Evolutionary conservation across 257 asterid genomes (phyloP).

Genomic region (Nicotiana benthamiana): DNA sequence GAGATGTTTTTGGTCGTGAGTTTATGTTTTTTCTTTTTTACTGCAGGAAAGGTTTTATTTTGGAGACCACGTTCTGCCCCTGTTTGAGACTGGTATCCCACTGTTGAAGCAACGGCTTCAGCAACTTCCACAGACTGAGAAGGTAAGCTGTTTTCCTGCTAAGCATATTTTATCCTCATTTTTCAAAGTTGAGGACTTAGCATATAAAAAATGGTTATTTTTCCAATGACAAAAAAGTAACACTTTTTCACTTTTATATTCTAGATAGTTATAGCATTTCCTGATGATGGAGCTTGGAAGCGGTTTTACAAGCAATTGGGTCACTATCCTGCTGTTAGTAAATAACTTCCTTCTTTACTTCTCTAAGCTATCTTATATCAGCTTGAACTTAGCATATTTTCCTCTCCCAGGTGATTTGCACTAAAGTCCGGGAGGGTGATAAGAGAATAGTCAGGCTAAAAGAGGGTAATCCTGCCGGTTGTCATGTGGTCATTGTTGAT

Average conservation of each 20-base stretch:
- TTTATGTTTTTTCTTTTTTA: neutral
- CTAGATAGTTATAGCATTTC: slow-evolving; percentile 88
- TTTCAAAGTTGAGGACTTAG: neutral
- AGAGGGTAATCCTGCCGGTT: slow-evolving; percentile 92
- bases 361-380: neutral
- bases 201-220: neutral
- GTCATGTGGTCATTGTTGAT: slow-evolving; percentile 95
- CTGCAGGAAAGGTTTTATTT: slow-evolving; percentile 91
- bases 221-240: neutral
- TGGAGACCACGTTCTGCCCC: slow-evolving; percentile 78
- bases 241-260: neutral
- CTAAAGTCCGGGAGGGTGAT: slow-evolving; percentile 95
- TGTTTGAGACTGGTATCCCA: slow-evolving; percentile 91
- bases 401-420: slow-evolving; percentile 65
- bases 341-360: neutral
- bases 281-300: slow-evolving; percentile 99
- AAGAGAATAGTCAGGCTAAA: slow-evolving; percentile 84
- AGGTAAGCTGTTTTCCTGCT: slow-evolving; percentile 26
- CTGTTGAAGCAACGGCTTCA: slow-evolving; percentile 77
- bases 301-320: slow-evolving; percentile 81
- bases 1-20: neutral
- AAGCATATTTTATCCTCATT: neutral
- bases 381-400: neutral
- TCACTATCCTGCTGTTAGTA: slow-evolving; percentile 66
- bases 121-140: slow-evolving; percentile 62